phyloP scores from a whole-genome alignment of 306 rosid species.

The Mucuna pruriens region DNA sequence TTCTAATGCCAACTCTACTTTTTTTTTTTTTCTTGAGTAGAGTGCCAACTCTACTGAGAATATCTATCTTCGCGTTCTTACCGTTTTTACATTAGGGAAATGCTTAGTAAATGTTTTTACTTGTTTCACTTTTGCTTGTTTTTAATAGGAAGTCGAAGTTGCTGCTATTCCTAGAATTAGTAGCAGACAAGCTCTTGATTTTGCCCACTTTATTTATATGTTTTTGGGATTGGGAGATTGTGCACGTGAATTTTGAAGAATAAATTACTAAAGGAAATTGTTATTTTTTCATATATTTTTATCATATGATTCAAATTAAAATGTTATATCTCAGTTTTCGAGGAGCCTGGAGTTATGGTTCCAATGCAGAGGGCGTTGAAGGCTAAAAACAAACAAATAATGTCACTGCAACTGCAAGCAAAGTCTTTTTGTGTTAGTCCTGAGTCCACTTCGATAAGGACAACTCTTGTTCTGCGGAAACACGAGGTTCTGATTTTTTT shows the following conservation, averaged over 20 bases:
- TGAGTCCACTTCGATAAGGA: neutral
- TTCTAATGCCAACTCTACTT: constrained; percentile 44
- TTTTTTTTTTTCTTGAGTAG: too few species aligned
- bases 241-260: constrained; percentile 54
- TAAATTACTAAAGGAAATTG: neutral
- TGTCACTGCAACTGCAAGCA: constrained; percentile 24
- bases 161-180: constrained; percentile 20
- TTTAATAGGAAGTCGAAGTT: constrained; percentile 25
- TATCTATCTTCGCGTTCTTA: neutral
- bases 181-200: constrained; percentile 19
- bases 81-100: constrained; percentile 30
- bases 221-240: constrained; percentile 43
- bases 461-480: neutral
- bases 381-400: constrained; percentile 45
- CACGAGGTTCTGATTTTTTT: neutral
- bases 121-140: constrained; percentile 40
- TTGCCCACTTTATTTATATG: constrained; percentile 1
- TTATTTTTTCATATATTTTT: neutral
- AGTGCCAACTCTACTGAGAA: too few species aligned
- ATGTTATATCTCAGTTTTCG: constrained; percentile 36
- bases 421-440: neutral
- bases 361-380: constrained; percentile 47
- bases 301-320: neutral
- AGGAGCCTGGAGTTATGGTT: constrained; percentile 45
- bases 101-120: constrained; percentile 31